Conservation (phyloP, 1,284 basidiomycete genomes). For the Naganishia albida region DNA sequence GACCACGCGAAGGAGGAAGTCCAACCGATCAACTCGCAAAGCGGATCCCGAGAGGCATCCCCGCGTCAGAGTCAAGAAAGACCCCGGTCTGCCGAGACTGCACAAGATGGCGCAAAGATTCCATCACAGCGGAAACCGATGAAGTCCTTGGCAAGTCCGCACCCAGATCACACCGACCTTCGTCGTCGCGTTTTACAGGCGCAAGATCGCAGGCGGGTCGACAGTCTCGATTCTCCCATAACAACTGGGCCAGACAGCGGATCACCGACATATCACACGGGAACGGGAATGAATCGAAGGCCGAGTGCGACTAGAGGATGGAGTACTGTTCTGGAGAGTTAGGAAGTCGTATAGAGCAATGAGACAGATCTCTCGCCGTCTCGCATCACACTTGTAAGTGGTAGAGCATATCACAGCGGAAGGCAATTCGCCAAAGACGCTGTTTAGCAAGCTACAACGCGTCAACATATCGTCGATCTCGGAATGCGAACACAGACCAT, state of each 20-base stretch:
- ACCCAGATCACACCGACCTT: slow-evolving; percentile 9
- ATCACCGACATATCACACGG: neutral
- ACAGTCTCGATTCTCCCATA: slow-evolving; percentile 5
- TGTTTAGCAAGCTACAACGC: too few relatives aligned
- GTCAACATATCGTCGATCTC: too few relatives aligned
- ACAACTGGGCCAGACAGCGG: slow-evolving; percentile 1
- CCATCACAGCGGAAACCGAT: neutral
- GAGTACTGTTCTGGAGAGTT: slow-evolving; percentile 19
- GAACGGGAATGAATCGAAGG: neutral
- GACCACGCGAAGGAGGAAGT: slow-evolving; percentile 1
- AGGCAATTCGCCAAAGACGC: too few relatives aligned
- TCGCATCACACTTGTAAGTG: too few relatives aligned
- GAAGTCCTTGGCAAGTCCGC: neutral
- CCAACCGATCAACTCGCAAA: neutral
- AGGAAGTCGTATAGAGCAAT: neutral
- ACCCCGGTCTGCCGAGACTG: neutral
- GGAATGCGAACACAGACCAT: too few relatives aligned
- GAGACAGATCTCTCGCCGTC: too few relatives aligned
- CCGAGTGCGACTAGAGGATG: slow-evolving; percentile 10
- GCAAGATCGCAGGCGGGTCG: slow-evolving; percentile 3
- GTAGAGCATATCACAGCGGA: too few relatives aligned
- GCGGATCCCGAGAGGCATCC: neutral
- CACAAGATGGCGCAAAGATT: neutral
- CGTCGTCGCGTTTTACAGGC: slow-evolving; percentile 11
- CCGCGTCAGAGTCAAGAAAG: neutral